Evolutionary conservation across 306 rosid genomes (phyloP).

Genomic region (Quercus ilex): DNA sequence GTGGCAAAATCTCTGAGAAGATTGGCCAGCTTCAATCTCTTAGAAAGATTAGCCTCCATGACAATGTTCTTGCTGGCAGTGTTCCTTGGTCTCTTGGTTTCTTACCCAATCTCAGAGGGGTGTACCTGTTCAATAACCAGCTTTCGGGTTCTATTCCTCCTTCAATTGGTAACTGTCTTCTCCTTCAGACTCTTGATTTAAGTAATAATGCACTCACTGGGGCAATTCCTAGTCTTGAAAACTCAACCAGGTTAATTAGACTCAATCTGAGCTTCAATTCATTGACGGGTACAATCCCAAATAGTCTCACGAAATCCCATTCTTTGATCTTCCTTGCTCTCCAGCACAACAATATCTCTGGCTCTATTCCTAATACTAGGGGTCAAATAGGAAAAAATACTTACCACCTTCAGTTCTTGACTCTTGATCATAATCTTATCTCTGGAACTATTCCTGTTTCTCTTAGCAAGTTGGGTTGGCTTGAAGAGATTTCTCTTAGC

Average conservation of each 20-base stretch:
- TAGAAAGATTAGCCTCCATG: slow-evolving; percentile 78
- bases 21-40: slow-evolving; percentile 77
- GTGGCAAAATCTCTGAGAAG: slow-evolving; percentile 72
- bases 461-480: slow-evolving; percentile 46
- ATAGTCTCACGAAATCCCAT: slow-evolving; percentile 38
- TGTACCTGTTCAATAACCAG: slow-evolving; percentile 83
- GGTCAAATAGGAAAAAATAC: slow-evolving; percentile 37
- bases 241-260: slow-evolving; percentile 61
- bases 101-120: slow-evolving; percentile 81
- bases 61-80: slow-evolving; percentile 56
- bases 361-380: slow-evolving; percentile 63
- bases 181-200: slow-evolving; percentile 82
- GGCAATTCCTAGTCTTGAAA: slow-evolving; percentile 55
- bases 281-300: slow-evolving; percentile 72
- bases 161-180: slow-evolving; percentile 65
- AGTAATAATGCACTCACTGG: slow-evolving; percentile 74
- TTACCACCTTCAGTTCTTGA: slow-evolving; percentile 50
- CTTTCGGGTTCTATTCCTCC: slow-evolving; percentile 83
- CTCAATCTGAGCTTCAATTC: slow-evolving; percentile 81
- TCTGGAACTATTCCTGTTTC: slow-evolving; percentile 66
- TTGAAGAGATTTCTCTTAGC: slow-evolving; percentile 57
- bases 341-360: slow-evolving; percentile 71
- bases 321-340: slow-evolving; percentile 67
- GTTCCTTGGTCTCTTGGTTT: slow-evolving; percentile 67
- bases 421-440: slow-evolving; percentile 62